Evolutionary conservation across 2,329 filamentous ascomycete species (phyloP), one percentile per base, ranked within the genome.

Genomic region (Penicillium sp.): DNA sequence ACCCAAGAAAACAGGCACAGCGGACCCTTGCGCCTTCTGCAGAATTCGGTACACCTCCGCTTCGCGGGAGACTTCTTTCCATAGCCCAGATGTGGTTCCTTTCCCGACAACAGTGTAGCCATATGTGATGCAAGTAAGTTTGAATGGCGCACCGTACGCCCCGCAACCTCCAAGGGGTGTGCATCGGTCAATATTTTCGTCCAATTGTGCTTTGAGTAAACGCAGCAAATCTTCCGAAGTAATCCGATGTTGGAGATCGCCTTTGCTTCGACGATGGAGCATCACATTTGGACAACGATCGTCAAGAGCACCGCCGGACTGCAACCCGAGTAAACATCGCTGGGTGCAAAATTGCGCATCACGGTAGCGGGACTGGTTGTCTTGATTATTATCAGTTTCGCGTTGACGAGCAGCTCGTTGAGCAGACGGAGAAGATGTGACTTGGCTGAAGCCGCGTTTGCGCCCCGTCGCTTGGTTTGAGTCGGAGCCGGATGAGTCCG

Each of bases 281-380:
- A 29, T 31, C 4, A 66, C 51, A 49, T 71, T 70, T 29, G 67
- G 68, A 46, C 67, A 70, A 6, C 6, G 9, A 15, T 43, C 31
- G 48, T 70, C 18, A 69, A 46, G 6, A 12, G 2, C 7, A 43
- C 55, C 2, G n/a, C 56, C 50, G 26, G 48, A 40, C 26, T 66
- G 58, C 15, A 70, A 54, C 4, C 69, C 67, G 8, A 68, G 50
- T 20, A 71, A 56, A 43, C 53, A 55, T 47, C 33, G 23, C 33
- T 55, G 33, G 2, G 53, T 70, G 51, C 67, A 70, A 48, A 67
- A 71, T 53, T 55, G 45, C n/a, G 46, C 54, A 29, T n/a, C 54
- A 45, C 57, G 59, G 9, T 43, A 53, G 46, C 33, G 55, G 23
- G 46, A 53, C 14, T 58, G 57, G 23, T 49, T 14, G 18, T 29